Percentiles rank a stretch among this genome's conserved stretches.
These are phyloP conservation scores for Oryza nivara DNA, from an alignment of 176 grass and related monocot genomes.

Conservation along the genomic window DNA sequence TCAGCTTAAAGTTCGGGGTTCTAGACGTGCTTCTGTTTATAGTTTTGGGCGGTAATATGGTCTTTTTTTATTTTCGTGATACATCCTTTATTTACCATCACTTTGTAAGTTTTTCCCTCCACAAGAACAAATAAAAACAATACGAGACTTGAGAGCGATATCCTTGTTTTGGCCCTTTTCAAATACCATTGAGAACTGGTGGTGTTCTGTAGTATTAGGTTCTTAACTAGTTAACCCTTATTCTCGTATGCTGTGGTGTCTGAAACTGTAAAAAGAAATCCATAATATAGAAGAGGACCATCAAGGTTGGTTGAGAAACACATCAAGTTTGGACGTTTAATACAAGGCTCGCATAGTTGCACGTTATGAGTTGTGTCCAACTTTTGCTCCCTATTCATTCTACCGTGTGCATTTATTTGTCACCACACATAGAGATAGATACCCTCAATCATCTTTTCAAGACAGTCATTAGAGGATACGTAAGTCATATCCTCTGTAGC, in stretches of 20 bases:
- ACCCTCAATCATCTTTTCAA: background rate
- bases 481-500: background rate
- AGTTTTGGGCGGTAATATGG: background rate
- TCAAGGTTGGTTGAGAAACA: background rate
- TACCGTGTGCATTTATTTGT: background rate
- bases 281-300: no score
- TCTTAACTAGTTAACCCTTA: background rate
- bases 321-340: no score
- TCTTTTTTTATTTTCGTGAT: background rate
- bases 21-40: background rate
- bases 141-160: background rate
- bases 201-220: background rate
- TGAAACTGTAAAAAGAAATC: background rate
- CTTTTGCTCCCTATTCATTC: background rate
- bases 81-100: background rate
- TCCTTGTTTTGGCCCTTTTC: background rate
- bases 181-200: background rate
- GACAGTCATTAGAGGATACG: no score
- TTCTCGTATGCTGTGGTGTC: no score
- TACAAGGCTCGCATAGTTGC: no score
- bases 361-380: background rate
- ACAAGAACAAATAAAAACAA: background rate
- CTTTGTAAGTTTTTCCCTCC: background rate
- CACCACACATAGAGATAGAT: background rate
- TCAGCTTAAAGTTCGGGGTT: background rate